Evolutionary conservation across 2,329 filamentous ascomycete species (phyloP), one percentile per base, ranked within the genome.

Genomic region (Diplodia seriata): DNA sequence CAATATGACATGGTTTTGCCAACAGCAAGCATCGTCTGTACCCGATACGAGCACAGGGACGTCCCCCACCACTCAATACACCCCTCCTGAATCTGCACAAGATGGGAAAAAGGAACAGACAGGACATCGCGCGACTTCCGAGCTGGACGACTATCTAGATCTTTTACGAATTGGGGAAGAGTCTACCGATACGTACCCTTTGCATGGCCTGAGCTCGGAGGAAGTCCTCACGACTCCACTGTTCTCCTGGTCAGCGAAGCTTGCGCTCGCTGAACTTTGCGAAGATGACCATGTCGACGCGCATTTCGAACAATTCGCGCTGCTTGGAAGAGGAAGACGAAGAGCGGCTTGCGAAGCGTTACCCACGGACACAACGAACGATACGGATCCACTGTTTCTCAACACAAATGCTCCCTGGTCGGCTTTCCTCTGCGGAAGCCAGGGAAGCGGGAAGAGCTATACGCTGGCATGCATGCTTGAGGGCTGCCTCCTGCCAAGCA

Each of bases 361-460:
- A 15, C 29, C 54, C 12, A 23, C 43, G 2, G 11, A 23, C 26
- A 54, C 33, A 40, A 40, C 64, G 5, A 18, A 20, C 14, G 54
- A 47, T 20, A 26, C 29, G 1, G 43, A 67, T 49, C 74, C 75
- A 0, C 70, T 86, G 1, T 81, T 84, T 31, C 73, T 85, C n/a
- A 89, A 89, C 70, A 83, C 83, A 1, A 83, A 86, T 31, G 79
- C 82, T 0, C 87, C 87, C 0, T 86, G 82, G 70, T 88, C 86
- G 0, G 79, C 83, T 0, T 90, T 90, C 73, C 85, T 90, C n/a
- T 90, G 88, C 69, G 88, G 88, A 1, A 85, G 85, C 1, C 87
- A 90, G 71, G 88, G 87, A 0, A 85, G 83, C 53, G 88, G 88
- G 0, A 90, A 90, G 72, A 86, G 83, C 20, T 85, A 90, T 68